Percentiles rank a stretch among this genome's conserved stretches.
These are phyloP conservation scores for Pythium volutum DNA, from an alignment of 352 stramenopile genomes.

Conservation along the genomic window DNA sequence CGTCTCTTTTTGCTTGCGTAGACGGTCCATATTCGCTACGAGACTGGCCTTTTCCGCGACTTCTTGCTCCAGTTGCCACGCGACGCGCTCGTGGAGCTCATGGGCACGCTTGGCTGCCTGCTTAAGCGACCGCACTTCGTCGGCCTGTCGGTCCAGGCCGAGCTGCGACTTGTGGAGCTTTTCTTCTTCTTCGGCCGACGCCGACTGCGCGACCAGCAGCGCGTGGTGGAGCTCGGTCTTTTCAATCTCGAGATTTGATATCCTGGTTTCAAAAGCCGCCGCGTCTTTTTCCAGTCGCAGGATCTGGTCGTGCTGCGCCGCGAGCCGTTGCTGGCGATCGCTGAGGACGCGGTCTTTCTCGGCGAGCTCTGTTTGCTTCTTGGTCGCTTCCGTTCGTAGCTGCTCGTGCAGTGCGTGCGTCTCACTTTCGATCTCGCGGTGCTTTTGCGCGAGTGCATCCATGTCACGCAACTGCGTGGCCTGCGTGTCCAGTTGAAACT, in stretches of 20 bases:
- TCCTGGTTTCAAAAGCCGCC: slow-evolving; percentile 10
- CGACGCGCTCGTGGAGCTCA: slow-evolving; percentile 53
- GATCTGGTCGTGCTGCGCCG: slow-evolving; percentile 27
- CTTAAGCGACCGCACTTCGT: slow-evolving; percentile 57
- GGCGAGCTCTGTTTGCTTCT: slow-evolving; percentile 13
- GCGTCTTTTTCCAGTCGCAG: slow-evolving; percentile 28
- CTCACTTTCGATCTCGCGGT: slow-evolving; percentile 40
- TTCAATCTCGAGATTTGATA: slow-evolving; percentile 31
- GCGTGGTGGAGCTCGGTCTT: slow-evolving; percentile 34
- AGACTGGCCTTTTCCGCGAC: slow-evolving; percentile 43
- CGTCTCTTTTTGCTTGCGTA: slow-evolving; percentile 39
- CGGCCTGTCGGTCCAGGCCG: slow-evolving; percentile 38
- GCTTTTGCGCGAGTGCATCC: slow-evolving; percentile 32
- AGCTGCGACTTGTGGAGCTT: slow-evolving; percentile 41
- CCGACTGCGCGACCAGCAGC: slow-evolving; percentile 33
- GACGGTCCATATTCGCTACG: slow-evolving; percentile 35
- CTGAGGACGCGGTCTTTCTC: slow-evolving; percentile 28
- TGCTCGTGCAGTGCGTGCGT: slow-evolving; percentile 30
- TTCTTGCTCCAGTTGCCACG: slow-evolving; percentile 55
- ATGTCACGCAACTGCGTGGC: slow-evolving; percentile 45
- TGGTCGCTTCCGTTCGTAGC: slow-evolving; percentile 14
- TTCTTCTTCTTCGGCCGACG: slow-evolving; percentile 47
- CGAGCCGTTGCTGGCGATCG: slow-evolving; percentile 32
- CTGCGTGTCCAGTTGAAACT: slow-evolving; percentile 64
- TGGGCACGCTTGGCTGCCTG: slow-evolving; percentile 58